phyloP scores from a whole-genome alignment of 768 basidiomycete species.

The Tricholoma hemisulphureum region DNA sequence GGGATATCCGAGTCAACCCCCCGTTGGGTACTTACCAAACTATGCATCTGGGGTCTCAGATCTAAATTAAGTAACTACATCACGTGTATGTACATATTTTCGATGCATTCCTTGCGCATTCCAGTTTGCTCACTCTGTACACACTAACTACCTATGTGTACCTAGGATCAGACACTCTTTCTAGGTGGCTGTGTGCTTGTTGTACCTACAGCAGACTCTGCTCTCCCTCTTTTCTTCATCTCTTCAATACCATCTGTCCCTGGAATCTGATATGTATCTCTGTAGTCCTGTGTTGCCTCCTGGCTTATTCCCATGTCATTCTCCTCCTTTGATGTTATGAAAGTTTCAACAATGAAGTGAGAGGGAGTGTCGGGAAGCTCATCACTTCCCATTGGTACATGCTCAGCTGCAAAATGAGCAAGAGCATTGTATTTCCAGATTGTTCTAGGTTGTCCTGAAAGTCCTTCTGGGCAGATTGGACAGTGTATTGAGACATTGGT shows the following conservation, averaged over 20 bases:
- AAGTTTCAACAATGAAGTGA: not conserved
- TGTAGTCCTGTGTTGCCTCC: not conserved
- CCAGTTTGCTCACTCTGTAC: no score
- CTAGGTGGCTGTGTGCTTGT: no score
- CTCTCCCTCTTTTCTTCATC: not conserved
- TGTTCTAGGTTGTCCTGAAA: not conserved
- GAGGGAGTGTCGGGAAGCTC: not conserved
- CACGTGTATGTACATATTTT: no score
- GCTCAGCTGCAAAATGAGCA: not conserved
- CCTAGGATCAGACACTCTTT: no score
- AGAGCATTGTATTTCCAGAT: slow-evolving; percentile 1
- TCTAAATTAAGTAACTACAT: no score
- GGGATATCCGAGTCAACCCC: no score
- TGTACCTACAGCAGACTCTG: not conserved
- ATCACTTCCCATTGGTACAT: not conserved
- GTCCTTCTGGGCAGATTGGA: not conserved
- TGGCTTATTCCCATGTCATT: not conserved
- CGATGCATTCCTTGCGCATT: no score
- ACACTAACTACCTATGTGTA: no score
- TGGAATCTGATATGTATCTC: not conserved
- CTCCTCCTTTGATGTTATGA: not conserved
- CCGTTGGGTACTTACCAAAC: no score
- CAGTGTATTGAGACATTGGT: not conserved
- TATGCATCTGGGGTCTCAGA: no score
- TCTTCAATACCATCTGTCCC: not conserved